Percentiles rank a stretch among this genome's conserved stretches.
phyloP scores from a whole-genome alignment of 192 early-diverging fungal genomes.

The Phycomyces nitens region DNA sequence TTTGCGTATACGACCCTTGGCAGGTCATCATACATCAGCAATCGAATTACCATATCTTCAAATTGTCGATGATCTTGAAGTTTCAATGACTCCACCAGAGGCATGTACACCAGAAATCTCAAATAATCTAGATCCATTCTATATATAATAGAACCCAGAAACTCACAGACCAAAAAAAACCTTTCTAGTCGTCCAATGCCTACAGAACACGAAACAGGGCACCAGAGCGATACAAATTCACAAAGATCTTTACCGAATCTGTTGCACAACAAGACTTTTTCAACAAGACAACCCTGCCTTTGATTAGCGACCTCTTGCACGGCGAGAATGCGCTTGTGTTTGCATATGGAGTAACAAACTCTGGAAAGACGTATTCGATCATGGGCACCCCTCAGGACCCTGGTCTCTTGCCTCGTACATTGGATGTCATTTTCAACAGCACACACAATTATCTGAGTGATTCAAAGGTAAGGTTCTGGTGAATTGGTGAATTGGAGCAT shows the following conservation, averaged over 20 bases:
- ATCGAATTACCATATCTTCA: constrained; percentile 33
- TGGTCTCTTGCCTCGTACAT: constrained; percentile 56
- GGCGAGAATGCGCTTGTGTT: constrained; percentile 66
- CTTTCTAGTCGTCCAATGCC: constrained; percentile 26
- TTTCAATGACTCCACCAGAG: constrained; percentile 43
- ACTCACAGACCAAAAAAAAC: too few relatives aligned
- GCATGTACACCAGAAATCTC: constrained; percentile 8
- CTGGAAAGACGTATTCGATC: constrained; percentile 69
- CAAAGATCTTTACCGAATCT: constrained; percentile 50
- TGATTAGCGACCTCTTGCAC: constrained; percentile 48
- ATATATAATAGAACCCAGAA: too few relatives aligned
- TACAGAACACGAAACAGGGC: constrained; percentile 31
- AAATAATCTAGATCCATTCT: too few relatives aligned
- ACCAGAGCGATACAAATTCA: constrained; percentile 50
- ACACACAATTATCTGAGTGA: constrained; percentile 28
- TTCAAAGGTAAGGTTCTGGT: constrained; percentile 34
- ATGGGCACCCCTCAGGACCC: constrained; percentile 45
- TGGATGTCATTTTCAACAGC: constrained; percentile 56
- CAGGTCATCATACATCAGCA: constrained; percentile 1
- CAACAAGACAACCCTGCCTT: constrained; percentile 52
- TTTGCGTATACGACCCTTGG: constrained; percentile 28
- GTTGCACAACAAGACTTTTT: constrained; percentile 52
- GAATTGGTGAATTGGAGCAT: too few relatives aligned
- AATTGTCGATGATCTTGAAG: constrained; percentile 34
- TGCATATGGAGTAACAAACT: constrained; percentile 68